A percentile compares a stretch with the other conserved stretches of the same genome.
These are phyloP conservation scores for Dendryphion nanum DNA, from an alignment of 2,329 filamentous ascomycete species.

Conservation along the genomic window DNA sequence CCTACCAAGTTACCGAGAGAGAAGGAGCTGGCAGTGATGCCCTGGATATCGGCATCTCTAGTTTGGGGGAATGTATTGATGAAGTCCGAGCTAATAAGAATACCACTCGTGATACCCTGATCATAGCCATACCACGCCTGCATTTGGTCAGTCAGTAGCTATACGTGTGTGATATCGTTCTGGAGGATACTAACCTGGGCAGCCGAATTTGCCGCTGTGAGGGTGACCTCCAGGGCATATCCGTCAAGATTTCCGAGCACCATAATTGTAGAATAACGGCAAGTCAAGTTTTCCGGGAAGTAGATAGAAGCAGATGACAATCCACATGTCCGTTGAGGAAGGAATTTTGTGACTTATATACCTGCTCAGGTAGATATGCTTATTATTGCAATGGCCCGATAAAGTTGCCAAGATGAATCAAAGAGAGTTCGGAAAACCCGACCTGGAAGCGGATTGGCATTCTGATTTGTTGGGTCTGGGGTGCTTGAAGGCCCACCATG, in stretches of 20 bases:
- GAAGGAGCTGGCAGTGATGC: constrained; percentile 22
- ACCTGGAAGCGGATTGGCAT: no score
- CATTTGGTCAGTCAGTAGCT: not conserved
- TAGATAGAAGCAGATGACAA: no score
- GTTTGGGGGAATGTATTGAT: constrained; percentile 19
- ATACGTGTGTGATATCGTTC: not conserved
- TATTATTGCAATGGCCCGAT: no score
- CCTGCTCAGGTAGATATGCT: no score
- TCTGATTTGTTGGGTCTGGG: constrained; percentile 4
- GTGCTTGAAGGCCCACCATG: constrained; percentile 5
- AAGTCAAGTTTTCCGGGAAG: no score
- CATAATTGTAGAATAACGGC: constrained; percentile 1
- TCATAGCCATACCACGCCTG: not conserved
- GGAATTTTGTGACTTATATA: no score
- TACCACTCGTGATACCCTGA: constrained; percentile 12
- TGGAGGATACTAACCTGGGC: no score
- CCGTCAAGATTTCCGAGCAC: constrained; percentile 14
- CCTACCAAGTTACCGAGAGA: constrained; percentile 17
- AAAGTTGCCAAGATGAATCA: no score
- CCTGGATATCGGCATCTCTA: constrained; percentile 16
- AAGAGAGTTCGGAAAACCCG: no score
- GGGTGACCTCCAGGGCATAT: constrained; percentile 17
- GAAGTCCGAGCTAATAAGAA: constrained; percentile 17
- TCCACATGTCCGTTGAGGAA: no score
- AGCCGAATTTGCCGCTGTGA: constrained; percentile 19